phyloP scores from a whole-genome alignment of 768 basidiomycete species.

The Coprinopsis strossmayeri region DNA sequence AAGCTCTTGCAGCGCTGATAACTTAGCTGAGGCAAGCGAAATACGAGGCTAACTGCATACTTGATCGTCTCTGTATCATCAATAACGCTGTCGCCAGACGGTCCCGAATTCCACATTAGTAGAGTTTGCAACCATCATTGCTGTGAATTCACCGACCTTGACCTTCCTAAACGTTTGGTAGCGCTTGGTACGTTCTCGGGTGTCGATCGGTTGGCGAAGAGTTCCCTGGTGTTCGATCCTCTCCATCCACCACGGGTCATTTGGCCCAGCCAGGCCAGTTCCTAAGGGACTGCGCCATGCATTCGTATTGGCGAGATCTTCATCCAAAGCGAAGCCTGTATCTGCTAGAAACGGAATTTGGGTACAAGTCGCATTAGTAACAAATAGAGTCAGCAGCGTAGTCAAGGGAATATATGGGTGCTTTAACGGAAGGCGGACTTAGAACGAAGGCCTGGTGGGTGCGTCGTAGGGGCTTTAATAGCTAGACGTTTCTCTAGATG shows the following conservation, averaged over 20 bases:
- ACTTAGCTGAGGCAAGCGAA: neutral
- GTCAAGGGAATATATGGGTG: no score
- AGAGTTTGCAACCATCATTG: neutral
- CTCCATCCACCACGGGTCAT: constrained; percentile 66
- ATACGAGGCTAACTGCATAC: constrained; percentile 28
- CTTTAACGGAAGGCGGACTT: no score
- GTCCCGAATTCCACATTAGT: constrained; percentile 28
- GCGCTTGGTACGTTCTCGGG: constrained; percentile 55
- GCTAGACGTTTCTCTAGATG: no score
- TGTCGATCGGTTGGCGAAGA: constrained; percentile 58
- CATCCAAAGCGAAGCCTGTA: no score
- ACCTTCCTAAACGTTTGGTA: constrained; percentile 70
- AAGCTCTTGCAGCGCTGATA: constrained; percentile 55
- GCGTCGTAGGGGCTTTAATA: no score
- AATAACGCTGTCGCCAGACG: constrained; percentile 51
- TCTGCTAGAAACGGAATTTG: no score
- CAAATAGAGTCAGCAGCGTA: no score
- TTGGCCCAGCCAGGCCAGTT: constrained; percentile 41
- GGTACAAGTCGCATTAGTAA: no score
- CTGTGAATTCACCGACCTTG: neutral
- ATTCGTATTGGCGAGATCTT: no score
- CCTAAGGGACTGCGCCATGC: no score
- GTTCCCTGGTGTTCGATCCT: constrained; percentile 67
- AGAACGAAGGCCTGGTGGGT: no score
- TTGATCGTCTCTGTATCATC: constrained; percentile 78